Conservation (phyloP, 2,329 filamentous ascomycete genomes). For the Trichoderma atrobrunneum region DNA sequence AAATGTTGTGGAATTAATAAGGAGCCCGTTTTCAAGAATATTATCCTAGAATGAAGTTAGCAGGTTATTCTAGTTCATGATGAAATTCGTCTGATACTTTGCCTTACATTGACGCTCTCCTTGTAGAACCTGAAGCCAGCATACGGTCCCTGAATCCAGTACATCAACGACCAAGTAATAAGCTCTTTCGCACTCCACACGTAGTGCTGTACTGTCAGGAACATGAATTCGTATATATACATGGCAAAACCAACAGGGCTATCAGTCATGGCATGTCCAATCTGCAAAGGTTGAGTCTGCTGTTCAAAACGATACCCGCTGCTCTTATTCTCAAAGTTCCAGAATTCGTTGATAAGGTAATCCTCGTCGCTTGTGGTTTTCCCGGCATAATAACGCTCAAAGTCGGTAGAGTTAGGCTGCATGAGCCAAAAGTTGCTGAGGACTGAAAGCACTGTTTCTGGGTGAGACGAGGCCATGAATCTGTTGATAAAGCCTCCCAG, state of each 20-base stretch:
- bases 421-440: no score
- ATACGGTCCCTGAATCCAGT: neutral
- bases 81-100: no score
- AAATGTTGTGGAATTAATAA: neutral
- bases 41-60: neutral
- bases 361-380: neutral
- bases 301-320: neutral
- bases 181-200: neutral
- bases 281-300: neutral
- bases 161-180: neutral
- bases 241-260: neutral
- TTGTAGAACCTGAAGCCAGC: neutral
- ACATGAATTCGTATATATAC: neutral
- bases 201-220: neutral
- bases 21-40: neutral
- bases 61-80: neutral
- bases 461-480: no score
- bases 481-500: no score
- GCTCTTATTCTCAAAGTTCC: neutral
- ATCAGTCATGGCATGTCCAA: neutral
- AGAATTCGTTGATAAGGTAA: neutral
- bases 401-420: constrained; percentile 35
- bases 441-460: no score
- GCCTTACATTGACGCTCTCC: neutral
- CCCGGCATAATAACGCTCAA: constrained; percentile 37